Evolutionary conservation across 1,284 basidiomycete genomes (phyloP), one percentile per base, ranked within the genome.

Genomic region (Ustilago curta): DNA sequence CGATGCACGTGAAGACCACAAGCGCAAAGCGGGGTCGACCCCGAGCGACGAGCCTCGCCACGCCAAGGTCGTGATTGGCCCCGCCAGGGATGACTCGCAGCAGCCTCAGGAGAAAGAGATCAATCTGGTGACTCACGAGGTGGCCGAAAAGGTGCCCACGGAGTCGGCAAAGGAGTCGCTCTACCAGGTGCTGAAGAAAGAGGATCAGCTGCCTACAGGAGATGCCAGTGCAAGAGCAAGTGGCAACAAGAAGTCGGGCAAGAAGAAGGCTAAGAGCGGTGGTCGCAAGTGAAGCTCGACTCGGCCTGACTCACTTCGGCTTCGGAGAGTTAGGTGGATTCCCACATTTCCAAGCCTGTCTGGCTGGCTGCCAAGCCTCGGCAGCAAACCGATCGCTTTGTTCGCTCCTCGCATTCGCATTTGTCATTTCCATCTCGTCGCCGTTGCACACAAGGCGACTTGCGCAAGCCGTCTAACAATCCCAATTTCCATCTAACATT

Each of bases 131-230:
- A 64, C 75, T 23, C 64, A 71, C 37, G 44, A 61, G 18, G 71
- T 74, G 19, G 65, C 59, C n/a, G 64, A 75, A 19, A 47, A 59
- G 40, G 47, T 49, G 2, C 31, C 43, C 19, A 29, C 44, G n/a
- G 52, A 70, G 16, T 39, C 54, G 32, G 51, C 52, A 9, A 49
- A 68, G 47, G 40, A 53, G 35, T 71, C 67, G 29, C 67, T 77
- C 25, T 77, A 75, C 53, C 56, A 71, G 19, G 55, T 67, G 53
- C 56, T 77, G 25, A 73, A 73, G 57, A 70, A 71, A 49, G 75
- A 75, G n/a, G 60, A 66, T 29, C 51, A 70, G 59, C 35, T 73
- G 39, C 66, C 66, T 37, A 37, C 35, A 12, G 35, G 35, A 16
- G 51, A 29, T 37, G 35, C 48, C 23, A 35, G 19, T n/a, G 53